phyloP scores from a whole-genome alignment of 495 filamentous ascomycete species.

The Xylaria grammica region DNA sequence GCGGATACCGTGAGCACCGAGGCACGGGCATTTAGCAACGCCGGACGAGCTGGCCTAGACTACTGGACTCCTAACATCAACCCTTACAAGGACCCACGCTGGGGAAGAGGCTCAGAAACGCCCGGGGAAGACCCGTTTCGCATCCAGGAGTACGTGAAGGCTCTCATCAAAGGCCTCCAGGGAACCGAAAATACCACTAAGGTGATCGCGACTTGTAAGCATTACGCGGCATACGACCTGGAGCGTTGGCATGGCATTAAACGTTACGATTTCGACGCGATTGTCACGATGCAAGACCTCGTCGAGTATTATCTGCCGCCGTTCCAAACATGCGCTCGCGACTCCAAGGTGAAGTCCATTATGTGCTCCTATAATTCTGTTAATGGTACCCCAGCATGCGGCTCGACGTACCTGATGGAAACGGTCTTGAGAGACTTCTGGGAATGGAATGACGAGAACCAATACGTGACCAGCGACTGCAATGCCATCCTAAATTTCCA shows the following conservation, averaged over 20 bases:
- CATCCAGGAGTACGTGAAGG: conserved; percentile 59
- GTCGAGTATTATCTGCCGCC: conserved; percentile 60
- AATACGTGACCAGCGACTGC: conserved; percentile 64
- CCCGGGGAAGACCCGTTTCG: conserved; percentile 67
- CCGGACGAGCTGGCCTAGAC: conserved; percentile 59
- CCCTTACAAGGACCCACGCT: conserved; percentile 63
- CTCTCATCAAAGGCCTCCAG: conserved; percentile 66
- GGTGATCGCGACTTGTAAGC: conserved; percentile 66
- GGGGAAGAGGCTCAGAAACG: conserved; percentile 68
- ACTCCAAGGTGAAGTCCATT: conserved; percentile 60
- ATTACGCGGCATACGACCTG: conserved; percentile 67
- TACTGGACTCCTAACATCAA: conserved; percentile 71
- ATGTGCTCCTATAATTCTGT: conserved; percentile 70
- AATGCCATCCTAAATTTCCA: conserved; percentile 64
- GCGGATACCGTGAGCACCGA: conserved; percentile 63
- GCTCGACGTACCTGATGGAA: conserved; percentile 61
- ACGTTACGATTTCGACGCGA: conserved; percentile 61
- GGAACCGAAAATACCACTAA: conserved; percentile 52
- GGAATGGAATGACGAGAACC: conserved; percentile 55
- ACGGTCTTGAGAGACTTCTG: conserved; percentile 62
- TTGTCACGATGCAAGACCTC: conserved; percentile 60
- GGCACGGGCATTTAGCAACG: conserved; percentile 69
- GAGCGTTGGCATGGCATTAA: conserved; percentile 60
- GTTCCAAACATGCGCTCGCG: conserved; percentile 56
- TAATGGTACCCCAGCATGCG: conserved; percentile 63